Evolutionary conservation across 179 eudicot species (phyloP).

Genomic region (Camellia oleifera): DNA sequence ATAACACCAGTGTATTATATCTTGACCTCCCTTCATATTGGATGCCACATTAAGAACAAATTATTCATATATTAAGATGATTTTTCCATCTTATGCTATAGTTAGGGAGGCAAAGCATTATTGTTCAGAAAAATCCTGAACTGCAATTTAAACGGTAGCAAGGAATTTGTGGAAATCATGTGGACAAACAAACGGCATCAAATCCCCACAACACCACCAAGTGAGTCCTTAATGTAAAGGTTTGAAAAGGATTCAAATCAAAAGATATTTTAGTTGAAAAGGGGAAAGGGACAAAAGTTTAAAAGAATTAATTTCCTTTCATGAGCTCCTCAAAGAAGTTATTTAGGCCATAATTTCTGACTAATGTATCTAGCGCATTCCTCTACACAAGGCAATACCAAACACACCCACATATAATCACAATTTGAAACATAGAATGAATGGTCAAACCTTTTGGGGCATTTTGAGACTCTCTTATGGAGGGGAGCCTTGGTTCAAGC

Average conservation of each 20-base stretch:
- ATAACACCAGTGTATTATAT: constrained; percentile 1
- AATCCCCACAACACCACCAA: neutral
- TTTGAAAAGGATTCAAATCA: neutral
- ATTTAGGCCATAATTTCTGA: neutral
- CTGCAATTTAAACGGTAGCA: neutral
- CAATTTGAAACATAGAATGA: neutral
- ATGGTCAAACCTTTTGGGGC: neutral
- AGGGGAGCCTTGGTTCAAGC: neutral
- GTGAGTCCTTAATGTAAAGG: neutral
- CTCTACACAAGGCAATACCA: neutral
- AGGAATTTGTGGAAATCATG: neutral
- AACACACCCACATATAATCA: neutral
- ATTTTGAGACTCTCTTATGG: neutral
- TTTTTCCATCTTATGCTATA: neutral
- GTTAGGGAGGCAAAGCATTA: neutral
- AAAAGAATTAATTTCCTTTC: neutral
- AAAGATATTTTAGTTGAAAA: neutral
- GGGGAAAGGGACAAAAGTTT: neutral
- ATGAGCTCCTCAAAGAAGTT: neutral
- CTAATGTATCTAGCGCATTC: neutral
- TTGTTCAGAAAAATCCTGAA: neutral
- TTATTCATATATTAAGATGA: neutral
- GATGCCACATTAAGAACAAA: neutral
- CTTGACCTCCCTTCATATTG: neutral
- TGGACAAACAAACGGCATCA: neutral